These are phyloP conservation scores for Starmerella ratchasimensis DNA, from an alignment of 805 yeast species.

Conservation along the genomic window DNA sequence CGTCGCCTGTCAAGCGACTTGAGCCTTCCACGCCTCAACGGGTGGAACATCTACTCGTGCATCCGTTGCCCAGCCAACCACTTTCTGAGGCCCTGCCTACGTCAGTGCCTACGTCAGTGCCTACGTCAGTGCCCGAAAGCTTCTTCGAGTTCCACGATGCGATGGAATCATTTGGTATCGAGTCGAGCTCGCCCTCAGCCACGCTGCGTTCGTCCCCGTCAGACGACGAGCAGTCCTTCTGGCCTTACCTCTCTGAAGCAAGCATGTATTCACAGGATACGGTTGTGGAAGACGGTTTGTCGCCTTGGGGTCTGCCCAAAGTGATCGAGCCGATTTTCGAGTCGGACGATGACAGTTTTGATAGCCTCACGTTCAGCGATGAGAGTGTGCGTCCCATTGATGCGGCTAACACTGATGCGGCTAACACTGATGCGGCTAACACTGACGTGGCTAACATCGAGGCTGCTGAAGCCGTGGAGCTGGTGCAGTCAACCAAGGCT, in stretches of 20 bases:
- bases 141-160: background rate
- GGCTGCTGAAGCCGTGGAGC: background rate
- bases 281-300: slow-evolving; percentile 21
- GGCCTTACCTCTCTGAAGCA: background rate
- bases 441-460: background rate
- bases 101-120: background rate
- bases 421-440: background rate
- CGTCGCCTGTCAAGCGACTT: too few relatives aligned
- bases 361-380: too few relatives aligned
- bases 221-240: background rate
- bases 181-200: slow-evolving; percentile 8
- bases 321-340: slow-evolving; percentile 8
- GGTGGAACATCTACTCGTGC: too few relatives aligned
- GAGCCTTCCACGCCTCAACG: too few relatives aligned
- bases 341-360: too few relatives aligned
- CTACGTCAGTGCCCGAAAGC: background rate
- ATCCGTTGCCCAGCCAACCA: too few relatives aligned
- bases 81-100: background rate
- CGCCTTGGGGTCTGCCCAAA: slow-evolving; percentile 24
- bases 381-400: too few relatives aligned
- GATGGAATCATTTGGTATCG: slow-evolving; percentile 5
- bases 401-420: slow-evolving; percentile 1
- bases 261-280: slow-evolving; percentile 3
- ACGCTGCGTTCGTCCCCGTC: background rate
- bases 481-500: background rate